phyloP scores from a whole-genome alignment of 1,284 basidiomycete genomes.

The Laetiporus sulphureus region DNA sequence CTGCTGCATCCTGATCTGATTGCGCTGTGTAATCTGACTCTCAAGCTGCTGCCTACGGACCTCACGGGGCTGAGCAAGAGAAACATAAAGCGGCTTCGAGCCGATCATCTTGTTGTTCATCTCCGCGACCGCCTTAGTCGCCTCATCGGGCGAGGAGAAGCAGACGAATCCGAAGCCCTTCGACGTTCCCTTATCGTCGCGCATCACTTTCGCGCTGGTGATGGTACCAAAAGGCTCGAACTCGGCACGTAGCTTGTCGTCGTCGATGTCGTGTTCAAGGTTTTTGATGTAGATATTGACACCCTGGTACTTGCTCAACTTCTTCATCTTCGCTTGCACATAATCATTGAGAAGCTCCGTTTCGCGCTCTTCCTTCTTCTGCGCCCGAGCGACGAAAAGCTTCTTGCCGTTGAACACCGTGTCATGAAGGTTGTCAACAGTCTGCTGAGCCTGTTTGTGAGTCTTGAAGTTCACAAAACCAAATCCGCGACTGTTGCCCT shows the following conservation, averaged over 20 bases:
- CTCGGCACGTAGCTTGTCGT: constrained; percentile 90
- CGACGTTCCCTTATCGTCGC: constrained; percentile 86
- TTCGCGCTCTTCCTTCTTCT: constrained; percentile 98
- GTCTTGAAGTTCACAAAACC: constrained; percentile 96
- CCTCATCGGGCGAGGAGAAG: constrained; percentile 97
- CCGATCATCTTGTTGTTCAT: constrained; percentile 99
- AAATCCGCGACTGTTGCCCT: constrained; percentile 93
- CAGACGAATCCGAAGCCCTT: constrained; percentile 99
- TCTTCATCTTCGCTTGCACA: constrained; percentile 96
- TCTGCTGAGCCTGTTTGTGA: constrained; percentile 89
- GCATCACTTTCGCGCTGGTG: constrained; percentile 99
- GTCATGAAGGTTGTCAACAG: constrained; percentile 90
- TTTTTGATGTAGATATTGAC: constrained; percentile 99
- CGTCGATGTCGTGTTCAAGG: constrained; percentile 88
- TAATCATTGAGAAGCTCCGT: constrained; percentile 93
- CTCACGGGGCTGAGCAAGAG: constrained; percentile 96
- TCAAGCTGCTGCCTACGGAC: constrained; percentile 98
- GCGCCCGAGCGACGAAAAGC: constrained; percentile 94
- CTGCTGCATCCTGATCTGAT: constrained; percentile 94
- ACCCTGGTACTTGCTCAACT: constrained; percentile 96
- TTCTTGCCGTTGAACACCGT: constrained; percentile 84
- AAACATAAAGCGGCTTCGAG: constrained; percentile 97
- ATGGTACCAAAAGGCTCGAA: constrained; percentile 97
- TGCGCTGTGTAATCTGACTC: constrained; percentile 95
- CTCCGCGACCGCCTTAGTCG: constrained; percentile 98